Percentiles rank a stretch among this genome's conserved stretches.
Evolutionary conservation across 2,329 filamentous ascomycete species (phyloP).

Genomic region (Fusarium citri): DNA sequence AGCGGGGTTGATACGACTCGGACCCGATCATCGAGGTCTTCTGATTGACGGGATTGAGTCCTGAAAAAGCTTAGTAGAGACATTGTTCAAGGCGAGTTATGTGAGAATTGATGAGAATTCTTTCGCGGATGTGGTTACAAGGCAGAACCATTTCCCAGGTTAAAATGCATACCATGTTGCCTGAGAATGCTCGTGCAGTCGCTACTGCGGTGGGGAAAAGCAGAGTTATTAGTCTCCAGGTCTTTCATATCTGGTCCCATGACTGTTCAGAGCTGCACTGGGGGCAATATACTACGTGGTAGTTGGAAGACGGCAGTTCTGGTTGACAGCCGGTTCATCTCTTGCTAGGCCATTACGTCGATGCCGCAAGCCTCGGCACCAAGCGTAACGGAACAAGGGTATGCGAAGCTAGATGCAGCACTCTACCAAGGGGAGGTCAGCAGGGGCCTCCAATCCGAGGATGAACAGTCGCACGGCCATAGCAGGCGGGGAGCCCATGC

Average conservation of each 20-base stretch:
- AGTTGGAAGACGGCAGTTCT: not conserved
- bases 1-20: slow-evolving; percentile 28
- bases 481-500: slow-evolving; percentile 31
- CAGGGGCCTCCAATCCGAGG: slow-evolving; percentile 1
- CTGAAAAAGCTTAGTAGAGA: slow-evolving; percentile 24
- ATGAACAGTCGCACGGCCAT: slow-evolving; percentile 8
- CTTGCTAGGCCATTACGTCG: slow-evolving; percentile 19
- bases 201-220: not conserved
- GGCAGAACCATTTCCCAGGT: not conserved
- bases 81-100: slow-evolving; percentile 21
- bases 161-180: not conserved
- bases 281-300: too few species aligned
- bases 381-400: slow-evolving; percentile 8
- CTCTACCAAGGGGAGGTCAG: not conserved
- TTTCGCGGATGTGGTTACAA: slow-evolving; percentile 1
- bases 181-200: not conserved
- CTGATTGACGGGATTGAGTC: slow-evolving; percentile 20
- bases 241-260: not conserved
- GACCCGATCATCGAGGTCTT: slow-evolving; percentile 10
- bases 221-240: not conserved
- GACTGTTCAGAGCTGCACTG: not conserved
- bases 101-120: slow-evolving; percentile 41
- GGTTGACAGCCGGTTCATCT: not conserved
- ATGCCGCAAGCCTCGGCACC: slow-evolving; percentile 5
- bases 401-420: not conserved